phyloP scores from a whole-genome alignment of 2,329 filamentous ascomycete species.

The Cladosporium sp. region DNA sequence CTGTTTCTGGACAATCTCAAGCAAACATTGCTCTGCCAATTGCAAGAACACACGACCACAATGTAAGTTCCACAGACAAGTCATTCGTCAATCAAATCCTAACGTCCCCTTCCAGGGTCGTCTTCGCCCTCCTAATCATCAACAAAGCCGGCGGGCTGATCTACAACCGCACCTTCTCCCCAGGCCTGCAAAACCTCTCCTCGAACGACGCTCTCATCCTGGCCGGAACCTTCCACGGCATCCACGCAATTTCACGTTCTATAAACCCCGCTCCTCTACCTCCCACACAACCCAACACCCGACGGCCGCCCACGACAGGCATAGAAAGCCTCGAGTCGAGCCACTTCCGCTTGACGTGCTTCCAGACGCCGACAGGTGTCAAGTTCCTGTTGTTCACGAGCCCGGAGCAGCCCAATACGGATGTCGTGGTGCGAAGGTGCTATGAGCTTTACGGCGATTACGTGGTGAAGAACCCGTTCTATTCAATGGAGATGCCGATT shows the following conservation, averaged over 20 bases:
- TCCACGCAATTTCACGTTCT: slow-evolving; percentile 61
- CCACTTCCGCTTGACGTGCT: slow-evolving; percentile 93
- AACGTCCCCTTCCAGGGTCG: slow-evolving; percentile 50
- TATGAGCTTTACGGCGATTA: slow-evolving; percentile 96
- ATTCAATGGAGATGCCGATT: slow-evolving; percentile 95
- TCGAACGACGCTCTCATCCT: slow-evolving; percentile 97
- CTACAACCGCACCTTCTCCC: slow-evolving; percentile 91
- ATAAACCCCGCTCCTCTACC: slow-evolving; percentile 40
- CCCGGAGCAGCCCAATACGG: slow-evolving; percentile 79
- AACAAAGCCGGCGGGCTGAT: slow-evolving; percentile 95
- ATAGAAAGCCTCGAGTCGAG: slow-evolving; percentile 91
- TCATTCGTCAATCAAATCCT: not conserved
- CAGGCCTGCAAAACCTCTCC: slow-evolving; percentile 79
- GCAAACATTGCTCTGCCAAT: not conserved
- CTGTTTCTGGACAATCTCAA: too few species aligned
- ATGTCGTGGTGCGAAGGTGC: slow-evolving; percentile 74
- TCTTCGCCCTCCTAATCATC: slow-evolving; percentile 94
- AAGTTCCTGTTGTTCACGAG: slow-evolving; percentile 97
- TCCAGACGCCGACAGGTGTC: slow-evolving; percentile 86
- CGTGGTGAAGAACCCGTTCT: slow-evolving; percentile 99
- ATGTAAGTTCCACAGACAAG: not conserved
- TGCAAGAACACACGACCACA: not conserved
- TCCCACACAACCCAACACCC: slow-evolving; percentile 32
- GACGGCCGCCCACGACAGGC: slow-evolving; percentile 60
- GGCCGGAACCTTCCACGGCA: slow-evolving; percentile 90